Evolutionary conservation across 331 rosid species (phyloP), one percentile per base, ranked within the genome.

Genomic region (Malus hybrid): DNA sequence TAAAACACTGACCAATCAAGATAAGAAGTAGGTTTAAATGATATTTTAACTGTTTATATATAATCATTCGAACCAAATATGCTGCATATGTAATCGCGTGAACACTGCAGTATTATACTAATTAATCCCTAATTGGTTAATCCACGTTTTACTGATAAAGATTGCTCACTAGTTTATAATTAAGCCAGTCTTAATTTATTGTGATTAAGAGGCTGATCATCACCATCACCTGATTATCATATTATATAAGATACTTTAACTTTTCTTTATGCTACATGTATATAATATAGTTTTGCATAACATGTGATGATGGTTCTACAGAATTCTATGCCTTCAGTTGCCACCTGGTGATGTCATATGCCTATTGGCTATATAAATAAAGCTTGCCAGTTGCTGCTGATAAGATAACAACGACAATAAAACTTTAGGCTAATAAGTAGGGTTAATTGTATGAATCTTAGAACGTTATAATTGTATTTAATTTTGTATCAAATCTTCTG

Each of bases 111-210:
- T 6, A 6, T 7, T 7, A 6, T 52, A 18, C 7, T 52, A 52
- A 50, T 50, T 0, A 50, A 50, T 50, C 9, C 9, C 46, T 39
- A 9, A 39, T 58, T 12, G 69, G 52, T 39, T 36, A 60, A 57
- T 72, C 68, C 26, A 72, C 56, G 57, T 72, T 24, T 10, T 36
- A 58, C 67, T 58, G 76, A 57, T 36, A 57, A 33, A 72, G 76
- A 72, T 72, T 33, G 75, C 15, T 57, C 56, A 72, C 67, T 58
- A 72, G 24, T 63, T 24, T 72, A 42, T 39, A 39, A 39, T 11
- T 39, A 72, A 61, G 52, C 29, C 20, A 4, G 15, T 4, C 75
- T 56, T 71, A 55, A 60, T 20, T 55, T 6, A 71, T 56, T 33
- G 16, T 52, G 57, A 50, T 70, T 53, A 10, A 48, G 46, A 52